phyloP scores from a whole-genome alignment of 345 rosid genomes.

The Reutealis trisperma region DNA sequence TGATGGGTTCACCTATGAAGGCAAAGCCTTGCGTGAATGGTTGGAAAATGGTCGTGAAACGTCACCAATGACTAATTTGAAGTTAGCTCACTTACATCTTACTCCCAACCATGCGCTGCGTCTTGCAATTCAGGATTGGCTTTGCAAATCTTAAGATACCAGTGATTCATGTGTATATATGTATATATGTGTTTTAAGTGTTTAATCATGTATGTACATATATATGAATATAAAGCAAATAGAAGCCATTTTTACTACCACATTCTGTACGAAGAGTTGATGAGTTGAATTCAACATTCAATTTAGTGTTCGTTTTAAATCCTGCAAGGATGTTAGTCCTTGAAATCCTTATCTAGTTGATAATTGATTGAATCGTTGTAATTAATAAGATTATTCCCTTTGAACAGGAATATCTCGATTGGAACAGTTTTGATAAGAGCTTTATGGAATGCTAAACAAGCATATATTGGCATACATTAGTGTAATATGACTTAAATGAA shows the following conservation, averaged over 20 bases:
- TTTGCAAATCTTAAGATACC: conserved; percentile 47
- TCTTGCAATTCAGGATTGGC: conserved; percentile 77
- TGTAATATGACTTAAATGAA: background rate
- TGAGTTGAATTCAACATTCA: no score
- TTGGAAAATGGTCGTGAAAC: conserved; percentile 57
- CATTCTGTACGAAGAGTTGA: background rate
- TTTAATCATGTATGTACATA: background rate
- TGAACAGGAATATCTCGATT: background rate
- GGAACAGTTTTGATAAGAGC: background rate
- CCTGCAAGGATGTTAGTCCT: no score
- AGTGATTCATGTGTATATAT: background rate
- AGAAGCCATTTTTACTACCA: background rate
- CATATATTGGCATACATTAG: background rate
- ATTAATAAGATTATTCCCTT: no score
- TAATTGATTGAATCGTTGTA: no score
- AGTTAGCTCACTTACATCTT: conserved; percentile 51
- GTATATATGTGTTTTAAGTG: background rate
- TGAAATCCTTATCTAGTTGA: no score
- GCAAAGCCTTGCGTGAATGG: conserved; percentile 68
- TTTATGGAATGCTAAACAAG: background rate
- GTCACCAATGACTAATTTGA: conserved; percentile 79
- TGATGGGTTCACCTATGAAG: conserved; percentile 77
- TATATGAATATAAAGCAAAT: no score
- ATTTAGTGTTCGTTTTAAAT: no score
- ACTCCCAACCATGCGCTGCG: conserved; percentile 65